Evolutionary conservation across 176 grass and related monocot genomes (phyloP).

Genomic region (Tillandsia leiboldiana): DNA sequence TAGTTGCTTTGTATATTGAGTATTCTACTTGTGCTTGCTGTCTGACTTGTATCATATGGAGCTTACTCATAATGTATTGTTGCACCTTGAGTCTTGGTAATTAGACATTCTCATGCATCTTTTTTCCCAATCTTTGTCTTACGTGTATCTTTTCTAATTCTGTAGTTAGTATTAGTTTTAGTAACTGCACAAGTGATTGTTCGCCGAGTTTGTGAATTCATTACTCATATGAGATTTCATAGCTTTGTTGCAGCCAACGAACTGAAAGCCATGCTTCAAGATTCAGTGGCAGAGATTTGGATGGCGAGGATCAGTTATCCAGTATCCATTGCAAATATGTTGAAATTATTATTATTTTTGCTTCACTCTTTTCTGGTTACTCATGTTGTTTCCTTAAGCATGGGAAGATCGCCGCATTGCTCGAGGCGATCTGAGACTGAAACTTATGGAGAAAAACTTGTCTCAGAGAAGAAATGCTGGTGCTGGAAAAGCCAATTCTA

Average conservation of each 20-base stretch:
- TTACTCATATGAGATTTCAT: background rate
- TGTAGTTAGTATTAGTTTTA: background rate
- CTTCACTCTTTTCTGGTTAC: conserved; percentile 25
- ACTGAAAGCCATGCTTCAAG: conserved; percentile 31
- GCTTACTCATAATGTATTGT: too few relatives aligned
- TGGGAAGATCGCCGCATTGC: conserved; percentile 38
- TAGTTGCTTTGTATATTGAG: too few relatives aligned
- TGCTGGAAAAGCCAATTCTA: conserved; percentile 13
- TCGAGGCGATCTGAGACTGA: conserved; percentile 61
- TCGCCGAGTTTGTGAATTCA: background rate
- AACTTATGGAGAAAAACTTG: conserved; percentile 62
- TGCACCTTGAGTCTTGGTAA: too few relatives aligned
- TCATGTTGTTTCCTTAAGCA: conserved; percentile 24
- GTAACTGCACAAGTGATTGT: background rate
- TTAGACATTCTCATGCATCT: too few relatives aligned
- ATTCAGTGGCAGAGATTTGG: conserved; percentile 30
- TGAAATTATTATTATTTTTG: conserved; percentile 8
- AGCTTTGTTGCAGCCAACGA: conserved; percentile 33
- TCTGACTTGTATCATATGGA: too few relatives aligned
- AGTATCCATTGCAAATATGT: conserved; percentile 19
- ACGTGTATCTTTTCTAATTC: background rate
- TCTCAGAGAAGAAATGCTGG: conserved; percentile 34
- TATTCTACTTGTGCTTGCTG: too few relatives aligned
- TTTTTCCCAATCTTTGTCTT: background rate
- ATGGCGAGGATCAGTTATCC: conserved; percentile 25